Evolutionary conservation across 106 monocot genomes (phyloP).

Genomic region (Ottelia alismoides): DNA sequence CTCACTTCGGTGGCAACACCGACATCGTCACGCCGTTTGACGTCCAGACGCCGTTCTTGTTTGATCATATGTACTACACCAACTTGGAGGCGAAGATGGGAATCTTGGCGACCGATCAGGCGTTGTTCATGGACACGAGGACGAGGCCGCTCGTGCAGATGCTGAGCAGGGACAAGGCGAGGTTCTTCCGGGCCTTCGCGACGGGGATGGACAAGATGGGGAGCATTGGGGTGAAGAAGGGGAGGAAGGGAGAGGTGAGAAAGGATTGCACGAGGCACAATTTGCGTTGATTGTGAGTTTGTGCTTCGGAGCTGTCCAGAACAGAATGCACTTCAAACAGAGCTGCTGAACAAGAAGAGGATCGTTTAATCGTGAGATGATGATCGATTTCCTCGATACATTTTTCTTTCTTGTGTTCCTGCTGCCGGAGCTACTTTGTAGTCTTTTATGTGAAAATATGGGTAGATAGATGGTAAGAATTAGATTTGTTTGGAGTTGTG

Average conservation of each 20-base stretch:
- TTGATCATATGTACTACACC: conserved; percentile 68
- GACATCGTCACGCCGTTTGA: conserved; percentile 80
- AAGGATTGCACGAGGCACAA: conserved; percentile 32
- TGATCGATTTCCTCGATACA: too few relatives aligned
- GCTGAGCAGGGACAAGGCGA: conserved; percentile 46
- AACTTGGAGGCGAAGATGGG: conserved; percentile 73
- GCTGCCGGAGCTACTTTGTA: too few relatives aligned
- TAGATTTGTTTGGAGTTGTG: too few relatives aligned
- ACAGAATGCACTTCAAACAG: too few relatives aligned
- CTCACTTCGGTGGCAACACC: conserved; percentile 47
- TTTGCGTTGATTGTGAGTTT: too few relatives aligned
- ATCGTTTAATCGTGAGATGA: too few relatives aligned
- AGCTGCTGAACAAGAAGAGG: too few relatives aligned
- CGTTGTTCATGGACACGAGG: conserved; percentile 37
- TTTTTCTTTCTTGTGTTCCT: too few relatives aligned
- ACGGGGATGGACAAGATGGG: conserved; percentile 89
- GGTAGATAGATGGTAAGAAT: too few relatives aligned
- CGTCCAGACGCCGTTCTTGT: conserved; percentile 69
- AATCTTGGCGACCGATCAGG: conserved; percentile 73
- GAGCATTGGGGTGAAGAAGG: conserved; percentile 59
- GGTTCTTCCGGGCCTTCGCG: conserved; percentile 59
- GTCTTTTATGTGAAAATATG: too few relatives aligned
- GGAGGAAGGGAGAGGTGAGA: conserved; percentile 66
- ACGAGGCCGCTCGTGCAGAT: conserved; percentile 44
- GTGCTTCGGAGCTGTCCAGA: too few relatives aligned